Conservation (phyloP, 2,329 filamentous ascomycete species). For the Pseudovirgaria hyperparasitica region DNA sequence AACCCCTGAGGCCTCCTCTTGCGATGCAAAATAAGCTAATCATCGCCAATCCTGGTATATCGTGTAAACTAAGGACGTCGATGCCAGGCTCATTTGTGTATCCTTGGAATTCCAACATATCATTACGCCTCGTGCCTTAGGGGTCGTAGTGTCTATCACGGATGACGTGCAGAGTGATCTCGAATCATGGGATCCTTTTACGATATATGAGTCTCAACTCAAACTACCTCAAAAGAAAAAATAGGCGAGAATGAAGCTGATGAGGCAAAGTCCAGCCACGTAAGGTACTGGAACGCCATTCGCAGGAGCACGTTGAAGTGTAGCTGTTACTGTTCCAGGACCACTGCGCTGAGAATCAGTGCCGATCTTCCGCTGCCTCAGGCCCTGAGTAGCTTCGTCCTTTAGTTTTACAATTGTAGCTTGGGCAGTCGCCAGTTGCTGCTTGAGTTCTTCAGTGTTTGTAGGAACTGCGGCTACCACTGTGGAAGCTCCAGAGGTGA, state of each 20-base stretch:
- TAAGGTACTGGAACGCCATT: conserved; percentile 81
- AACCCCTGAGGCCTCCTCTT: too few species aligned
- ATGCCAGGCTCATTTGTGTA: too few species aligned
- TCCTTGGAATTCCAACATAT: too few species aligned
- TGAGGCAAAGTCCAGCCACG: conserved; percentile 68
- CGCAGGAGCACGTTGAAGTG: conserved; percentile 37
- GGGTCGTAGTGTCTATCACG: too few species aligned
- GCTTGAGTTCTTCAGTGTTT: conserved; percentile 51
- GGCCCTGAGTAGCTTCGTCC: conserved; percentile 45
- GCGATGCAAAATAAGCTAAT: too few species aligned
- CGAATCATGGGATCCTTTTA: too few species aligned
- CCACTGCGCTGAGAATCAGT: conserved; percentile 37
- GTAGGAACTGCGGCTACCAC: conserved; percentile 36
- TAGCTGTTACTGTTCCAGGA: conserved; percentile 34
- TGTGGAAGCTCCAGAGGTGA: conserved; percentile 33
- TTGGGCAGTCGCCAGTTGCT: conserved; percentile 63
- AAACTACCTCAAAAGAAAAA: conserved; percentile 83
- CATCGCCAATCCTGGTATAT: too few species aligned
- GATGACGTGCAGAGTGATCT: too few species aligned
- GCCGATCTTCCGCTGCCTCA: conserved; percentile 67
- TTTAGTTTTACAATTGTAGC: conserved; percentile 57
- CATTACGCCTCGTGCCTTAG: too few species aligned
- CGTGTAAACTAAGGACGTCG: too few species aligned
- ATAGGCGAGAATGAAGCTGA: conserved; percentile 90
- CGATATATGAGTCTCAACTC: too few species aligned